Percentiles rank a stretch among this genome's conserved stretches.
These are phyloP conservation scores for Byssochlamys sp. DNA, from an alignment of 2,329 filamentous ascomycete species.

Conservation along the genomic window DNA sequence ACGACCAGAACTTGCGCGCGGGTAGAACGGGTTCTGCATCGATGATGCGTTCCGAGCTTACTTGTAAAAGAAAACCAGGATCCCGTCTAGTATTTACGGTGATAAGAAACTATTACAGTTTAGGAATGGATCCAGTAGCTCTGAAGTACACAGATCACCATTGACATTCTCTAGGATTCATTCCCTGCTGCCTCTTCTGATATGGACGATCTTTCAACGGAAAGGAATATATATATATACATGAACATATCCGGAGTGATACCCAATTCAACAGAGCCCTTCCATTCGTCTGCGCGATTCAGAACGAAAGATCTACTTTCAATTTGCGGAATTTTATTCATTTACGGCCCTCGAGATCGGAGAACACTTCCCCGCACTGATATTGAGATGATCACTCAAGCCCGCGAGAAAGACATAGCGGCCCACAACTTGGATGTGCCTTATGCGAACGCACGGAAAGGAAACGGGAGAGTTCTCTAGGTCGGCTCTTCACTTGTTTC, in stretches of 20 bases:
- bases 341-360: neutral
- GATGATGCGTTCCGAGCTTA: neutral
- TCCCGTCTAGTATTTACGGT: neutral
- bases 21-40: slow-evolving; percentile 5
- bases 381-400: neutral
- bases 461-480: neutral
- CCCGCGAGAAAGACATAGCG: too few relatives aligned
- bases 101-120: neutral
- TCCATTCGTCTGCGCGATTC: neutral
- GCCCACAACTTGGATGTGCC: too few relatives aligned
- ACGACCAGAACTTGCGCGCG: slow-evolving; percentile 10
- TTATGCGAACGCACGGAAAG: too few relatives aligned
- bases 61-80: neutral
- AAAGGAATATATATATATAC: neutral
- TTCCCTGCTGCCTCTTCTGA: neutral
- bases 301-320: neutral
- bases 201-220: neutral
- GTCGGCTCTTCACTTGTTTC: neutral
- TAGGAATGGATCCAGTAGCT: too few relatives aligned
- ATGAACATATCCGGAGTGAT: neutral
- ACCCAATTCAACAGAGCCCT: neutral
- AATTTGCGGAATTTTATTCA: neutral
- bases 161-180: too few relatives aligned
- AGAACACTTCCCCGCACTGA: neutral
- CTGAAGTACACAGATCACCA: too few relatives aligned